Evolutionary conservation across 2,329 filamentous ascomycete species (phyloP), one percentile per base, ranked within the genome.

Genomic region (Alternaria tenuissima): DNA sequence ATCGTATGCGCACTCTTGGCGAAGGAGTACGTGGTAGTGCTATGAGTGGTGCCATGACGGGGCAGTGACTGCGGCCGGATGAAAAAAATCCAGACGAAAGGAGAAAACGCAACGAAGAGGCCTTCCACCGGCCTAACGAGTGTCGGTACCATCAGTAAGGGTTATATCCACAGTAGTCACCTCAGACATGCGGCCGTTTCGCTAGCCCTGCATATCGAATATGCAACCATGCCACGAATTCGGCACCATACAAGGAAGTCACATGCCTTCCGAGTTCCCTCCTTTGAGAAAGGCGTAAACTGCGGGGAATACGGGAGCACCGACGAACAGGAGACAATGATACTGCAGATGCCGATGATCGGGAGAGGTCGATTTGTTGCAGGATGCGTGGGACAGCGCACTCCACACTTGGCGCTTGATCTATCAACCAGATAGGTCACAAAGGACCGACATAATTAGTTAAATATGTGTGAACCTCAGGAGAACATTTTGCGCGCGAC

Each of bases 1-100:
- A 75, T 28, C 75, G 73, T 62, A 78, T 77, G 55, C 73, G 71
- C 61, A 77, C 69, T 51, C 74, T 77, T 24, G 76, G 76, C 32
- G 72, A 76, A 8, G 75, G 76, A 22, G 75, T 78, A 26, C 74
- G 65, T 22, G 70, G 74, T 26, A 72, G 68, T 57, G 63, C 62
- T 47, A 70, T 64, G 5, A 63, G 57, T 18, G 63, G 64, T 49
- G 70, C 62, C 70, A 71, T 73, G 36, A 36, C 65, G 42, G 34
- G 51, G 62, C 54, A 41, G 30, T 49, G 46, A 49, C 46, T 49
- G 32, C 32, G 46, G 20, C 8, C 42, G 32, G 38, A 52, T 18
- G 39, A 42, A 39, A 28, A 28, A 54, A 30, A 22, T 41, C 16
- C 20, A 34, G 34, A 42, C 43, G 18, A 36, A 52, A 48, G 22